Evolutionary conservation across 2,329 filamentous ascomycete species (phyloP).

Genomic region (Hypoxylon sp.): DNA sequence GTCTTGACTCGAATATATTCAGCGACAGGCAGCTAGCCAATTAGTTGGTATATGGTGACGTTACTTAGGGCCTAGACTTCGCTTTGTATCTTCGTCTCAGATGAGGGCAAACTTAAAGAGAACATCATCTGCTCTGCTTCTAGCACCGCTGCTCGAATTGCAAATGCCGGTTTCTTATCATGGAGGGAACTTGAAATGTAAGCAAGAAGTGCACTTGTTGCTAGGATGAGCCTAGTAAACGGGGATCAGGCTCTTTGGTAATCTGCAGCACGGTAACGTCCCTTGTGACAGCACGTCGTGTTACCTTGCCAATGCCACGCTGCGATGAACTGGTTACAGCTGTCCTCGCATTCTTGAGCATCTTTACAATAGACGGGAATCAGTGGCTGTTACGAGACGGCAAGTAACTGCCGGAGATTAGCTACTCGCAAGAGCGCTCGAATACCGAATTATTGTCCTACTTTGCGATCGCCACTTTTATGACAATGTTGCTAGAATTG

Average conservation of each 20-base stretch:
- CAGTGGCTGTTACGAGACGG: not conserved
- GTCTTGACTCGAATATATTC: not conserved
- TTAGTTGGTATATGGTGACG: not conserved
- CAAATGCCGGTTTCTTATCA: constrained; percentile 1
- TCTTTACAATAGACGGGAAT: not conserved
- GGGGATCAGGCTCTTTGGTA: constrained; percentile 1
- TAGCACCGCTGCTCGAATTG: not conserved
- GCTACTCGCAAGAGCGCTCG: not conserved
- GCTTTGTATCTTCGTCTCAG: not conserved
- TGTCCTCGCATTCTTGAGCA: constrained; percentile 12
- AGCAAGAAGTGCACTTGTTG: not conserved
- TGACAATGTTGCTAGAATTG: not conserved
- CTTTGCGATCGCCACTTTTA: not conserved
- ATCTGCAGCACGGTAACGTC: constrained; percentile 17
- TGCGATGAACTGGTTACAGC: constrained; percentile 8
- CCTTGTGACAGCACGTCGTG: constrained; percentile 24
- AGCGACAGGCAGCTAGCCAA: not conserved
- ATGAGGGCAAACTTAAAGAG: not conserved
- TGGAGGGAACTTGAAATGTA: not conserved
- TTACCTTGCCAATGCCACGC: constrained; percentile 17
- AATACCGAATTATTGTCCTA: not conserved
- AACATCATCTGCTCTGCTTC: not conserved
- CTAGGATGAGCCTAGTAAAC: constrained; percentile 5
- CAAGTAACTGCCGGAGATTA: not conserved
- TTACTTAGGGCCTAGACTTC: not conserved